phyloP scores from a whole-genome alignment of 345 rosid genomes.

The Eucalyptus tenuipes region DNA sequence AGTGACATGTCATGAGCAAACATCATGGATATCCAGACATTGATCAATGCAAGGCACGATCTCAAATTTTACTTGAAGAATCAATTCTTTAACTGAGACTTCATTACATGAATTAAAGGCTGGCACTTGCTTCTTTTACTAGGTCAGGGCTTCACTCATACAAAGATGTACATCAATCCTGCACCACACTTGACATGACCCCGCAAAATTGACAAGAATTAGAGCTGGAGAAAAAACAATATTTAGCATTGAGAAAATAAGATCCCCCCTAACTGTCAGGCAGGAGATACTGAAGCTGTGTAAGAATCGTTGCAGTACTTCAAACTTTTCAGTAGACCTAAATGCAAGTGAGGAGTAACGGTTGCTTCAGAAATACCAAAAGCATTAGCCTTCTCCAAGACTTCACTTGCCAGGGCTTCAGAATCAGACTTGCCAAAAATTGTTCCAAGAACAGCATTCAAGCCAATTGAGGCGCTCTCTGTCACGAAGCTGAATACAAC shows the following conservation, averaged over 20 bases:
- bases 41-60: neutral
- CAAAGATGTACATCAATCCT: neutral
- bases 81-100: neutral
- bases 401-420: neutral
- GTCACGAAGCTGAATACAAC: slow-evolving; percentile 52
- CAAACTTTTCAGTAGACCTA: slow-evolving; percentile 59
- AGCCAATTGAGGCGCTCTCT: slow-evolving; percentile 48
- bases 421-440: slow-evolving; percentile 10
- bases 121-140: neutral
- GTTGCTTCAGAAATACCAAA: slow-evolving; percentile 38
- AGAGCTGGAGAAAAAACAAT: neutral
- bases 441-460: slow-evolving; percentile 57
- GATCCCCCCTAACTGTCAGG: slow-evolving; percentile 10
- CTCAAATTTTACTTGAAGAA: neutral
- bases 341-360: slow-evolving; percentile 31
- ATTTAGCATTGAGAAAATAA: neutral
- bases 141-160: neutral
- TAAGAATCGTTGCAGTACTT: slow-evolving; percentile 49
- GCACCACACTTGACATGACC: neutral
- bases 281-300: slow-evolving; percentile 42
- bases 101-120: neutral
- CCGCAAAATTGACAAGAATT: neutral
- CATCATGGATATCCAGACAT: neutral
- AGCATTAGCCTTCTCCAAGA: neutral
- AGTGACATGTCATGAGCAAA: neutral